These are phyloP conservation scores for Syzygium aqueum DNA, from an alignment of 345 rosid species.

Conservation along the genomic window DNA sequence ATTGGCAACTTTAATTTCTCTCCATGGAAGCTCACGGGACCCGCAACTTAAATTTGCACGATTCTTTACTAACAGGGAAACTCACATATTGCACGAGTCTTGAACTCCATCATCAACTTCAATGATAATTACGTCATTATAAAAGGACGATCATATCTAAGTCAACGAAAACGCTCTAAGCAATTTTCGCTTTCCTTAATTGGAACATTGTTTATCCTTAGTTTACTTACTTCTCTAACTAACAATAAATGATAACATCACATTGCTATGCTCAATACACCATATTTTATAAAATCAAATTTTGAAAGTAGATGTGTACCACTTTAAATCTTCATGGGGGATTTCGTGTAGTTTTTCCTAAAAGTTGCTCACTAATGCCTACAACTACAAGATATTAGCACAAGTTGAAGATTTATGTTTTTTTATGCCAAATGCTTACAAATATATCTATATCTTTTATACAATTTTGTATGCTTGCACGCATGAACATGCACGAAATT, in stretches of 20 bases:
- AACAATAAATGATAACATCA: not conserved
- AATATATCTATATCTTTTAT: no score
- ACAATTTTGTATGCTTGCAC: not conserved
- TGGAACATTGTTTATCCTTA: no score
- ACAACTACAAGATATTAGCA: not conserved
- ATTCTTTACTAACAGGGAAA: no score
- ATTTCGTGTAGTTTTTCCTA: not conserved
- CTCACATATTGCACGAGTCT: no score
- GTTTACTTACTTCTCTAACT: not conserved
- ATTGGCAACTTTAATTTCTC: not conserved
- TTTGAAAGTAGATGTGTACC: not conserved
- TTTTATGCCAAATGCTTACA: no score
- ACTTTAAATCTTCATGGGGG: not conserved
- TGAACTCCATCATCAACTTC: no score
- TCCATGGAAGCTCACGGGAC: no score
- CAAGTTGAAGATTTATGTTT: not conserved
- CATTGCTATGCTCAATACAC: not conserved
- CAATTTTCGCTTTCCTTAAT: no score
- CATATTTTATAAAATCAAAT: no score
- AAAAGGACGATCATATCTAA: not conserved
- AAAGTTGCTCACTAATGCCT: not conserved
- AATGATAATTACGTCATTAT: not conserved
- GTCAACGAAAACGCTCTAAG: not conserved
- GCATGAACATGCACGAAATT: no score
- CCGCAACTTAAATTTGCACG: not conserved